Evolutionary conservation across 352 stramenopile species (phyloP), one percentile per base, ranked within the genome.

Genomic region (Pythium volutum): DNA sequence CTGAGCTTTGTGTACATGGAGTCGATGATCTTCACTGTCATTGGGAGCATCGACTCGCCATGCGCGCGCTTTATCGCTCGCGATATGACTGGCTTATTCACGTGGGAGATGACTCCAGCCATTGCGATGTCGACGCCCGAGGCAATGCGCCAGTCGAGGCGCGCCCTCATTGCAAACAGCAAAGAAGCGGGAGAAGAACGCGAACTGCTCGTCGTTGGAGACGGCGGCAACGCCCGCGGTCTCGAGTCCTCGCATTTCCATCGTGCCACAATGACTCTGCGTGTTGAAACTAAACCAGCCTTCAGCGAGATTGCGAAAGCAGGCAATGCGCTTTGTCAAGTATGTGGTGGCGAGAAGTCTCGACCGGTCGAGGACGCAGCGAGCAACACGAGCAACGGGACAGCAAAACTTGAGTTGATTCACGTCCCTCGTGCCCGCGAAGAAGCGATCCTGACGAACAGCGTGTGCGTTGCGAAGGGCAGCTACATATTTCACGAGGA

Each of bases 1-100:
- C 64, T 93, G n/a, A 92, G 82, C 53, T 95, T 95, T 69, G 83
- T 95, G 29, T 93, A 91, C 48, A 93, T 95, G 84, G 81, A 93
- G 54, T 89, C 84, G 25, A 89, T 95, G 54, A 77, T 95, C 12
- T 84, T 95, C 34, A 93, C 76, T 11, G 82, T 95, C 26, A 76
- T 95, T 6, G 86, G 86, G 14, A 93, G 84, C 42, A 55, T 93
- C 11, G 85, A 93, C 55, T 90, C 86, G 0, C 74, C 79, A 2
- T 92, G 80, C 39, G 82, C 76, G 1, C 77, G 84, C 11, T 91
- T 93, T 31, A 83, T 95, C 43, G 86, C 80, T 26, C 67, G 86
- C 34, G 86, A 95, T 53, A 93, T 95, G 84, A 93, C 86, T 12
- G 86, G 86, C 0, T 58, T 93, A 1, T 95, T 91, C 56, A 89